These are phyloP conservation scores for Yamadazyma jaroonii DNA, from an alignment of 1,139 yeast species.

Conservation along the genomic window DNA sequence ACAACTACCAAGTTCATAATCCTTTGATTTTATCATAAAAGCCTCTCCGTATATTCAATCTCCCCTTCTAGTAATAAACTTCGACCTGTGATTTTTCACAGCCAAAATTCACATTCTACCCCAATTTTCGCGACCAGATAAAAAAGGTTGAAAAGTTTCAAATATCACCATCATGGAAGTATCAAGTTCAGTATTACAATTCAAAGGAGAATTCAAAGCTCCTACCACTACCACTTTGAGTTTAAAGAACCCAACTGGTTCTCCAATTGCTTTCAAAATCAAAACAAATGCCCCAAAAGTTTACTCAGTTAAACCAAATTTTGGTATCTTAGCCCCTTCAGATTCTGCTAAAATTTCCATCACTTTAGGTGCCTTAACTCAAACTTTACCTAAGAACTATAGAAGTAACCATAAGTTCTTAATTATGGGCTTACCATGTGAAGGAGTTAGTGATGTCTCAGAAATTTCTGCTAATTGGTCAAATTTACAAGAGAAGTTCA, in stretches of 20 bases:
- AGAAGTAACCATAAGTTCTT: slow-evolving; percentile 16
- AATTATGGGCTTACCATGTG: slow-evolving; percentile 15
- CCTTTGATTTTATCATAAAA: too few relatives aligned
- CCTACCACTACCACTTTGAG: slow-evolving; percentile 13
- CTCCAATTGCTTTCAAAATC: slow-evolving; percentile 15
- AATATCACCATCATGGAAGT: slow-evolving; percentile 12
- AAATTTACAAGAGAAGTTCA: slow-evolving; percentile 13
- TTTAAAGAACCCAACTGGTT: slow-evolving; percentile 9
- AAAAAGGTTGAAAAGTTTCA: neutral
- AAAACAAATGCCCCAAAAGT: slow-evolving; percentile 18
- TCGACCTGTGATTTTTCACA: too few relatives aligned
- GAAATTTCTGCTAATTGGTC: slow-evolving; percentile 13
- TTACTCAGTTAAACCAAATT: slow-evolving; percentile 17
- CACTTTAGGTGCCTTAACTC: slow-evolving; percentile 15
- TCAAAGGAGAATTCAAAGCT: slow-evolving; percentile 14
- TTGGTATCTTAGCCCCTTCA: slow-evolving; percentile 12
- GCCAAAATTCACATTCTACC: slow-evolving; percentile 5
- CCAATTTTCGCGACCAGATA: slow-evolving; percentile 3
- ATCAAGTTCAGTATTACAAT: slow-evolving; percentile 11
- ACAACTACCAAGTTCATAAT: too few relatives aligned
- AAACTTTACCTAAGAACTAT: slow-evolving; percentile 14
- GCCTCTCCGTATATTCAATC: too few relatives aligned
- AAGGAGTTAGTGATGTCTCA: slow-evolving; percentile 6
- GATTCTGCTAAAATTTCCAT: slow-evolving; percentile 11
- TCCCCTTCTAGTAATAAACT: neutral